Evolutionary conservation across 108 stramenopile species (phyloP).

Genomic region (Cylindrotheca fusiformis): DNA sequence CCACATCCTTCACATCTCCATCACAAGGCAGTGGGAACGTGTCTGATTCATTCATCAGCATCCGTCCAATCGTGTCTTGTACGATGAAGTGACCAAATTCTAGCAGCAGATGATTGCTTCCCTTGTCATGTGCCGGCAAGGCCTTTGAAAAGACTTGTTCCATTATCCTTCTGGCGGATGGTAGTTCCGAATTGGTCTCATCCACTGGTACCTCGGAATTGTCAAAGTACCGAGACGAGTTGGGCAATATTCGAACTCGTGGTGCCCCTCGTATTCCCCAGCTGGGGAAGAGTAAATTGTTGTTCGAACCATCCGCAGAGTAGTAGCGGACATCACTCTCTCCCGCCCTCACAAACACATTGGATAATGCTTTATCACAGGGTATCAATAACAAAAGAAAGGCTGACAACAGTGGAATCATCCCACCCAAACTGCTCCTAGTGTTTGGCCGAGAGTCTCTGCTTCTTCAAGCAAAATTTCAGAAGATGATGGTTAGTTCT

Average conservation of each 20-base stretch:
- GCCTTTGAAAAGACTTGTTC: conserved; percentile 5
- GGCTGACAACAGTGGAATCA: no score
- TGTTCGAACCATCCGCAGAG: not conserved
- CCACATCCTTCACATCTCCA: not conserved
- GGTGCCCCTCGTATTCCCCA: not conserved
- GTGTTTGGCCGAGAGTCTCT: no score
- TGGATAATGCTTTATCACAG: no score
- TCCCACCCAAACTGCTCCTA: no score
- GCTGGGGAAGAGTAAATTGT: not conserved
- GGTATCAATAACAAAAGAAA: no score
- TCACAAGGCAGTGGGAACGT: conserved; percentile 11
- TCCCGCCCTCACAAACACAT: not conserved
- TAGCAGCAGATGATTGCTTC: conserved; percentile 13
- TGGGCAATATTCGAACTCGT: not conserved
- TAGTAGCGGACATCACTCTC: not conserved
- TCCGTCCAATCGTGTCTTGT: conserved; percentile 4
- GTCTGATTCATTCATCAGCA: not conserved
- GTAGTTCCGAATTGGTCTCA: conserved; percentile 6
- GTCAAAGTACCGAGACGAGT: not conserved
- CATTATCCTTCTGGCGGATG: conserved; percentile 15
- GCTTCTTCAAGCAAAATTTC: no score
- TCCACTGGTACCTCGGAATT: not conserved
- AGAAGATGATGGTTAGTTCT: no score
- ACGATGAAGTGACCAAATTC: conserved; percentile 21
- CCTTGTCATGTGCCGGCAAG: conserved; percentile 11